Evolutionary conservation across 495 filamentous ascomycete species (phyloP), one percentile per base, ranked within the genome.

Genomic region (Talaromyces thailandensis): DNA sequence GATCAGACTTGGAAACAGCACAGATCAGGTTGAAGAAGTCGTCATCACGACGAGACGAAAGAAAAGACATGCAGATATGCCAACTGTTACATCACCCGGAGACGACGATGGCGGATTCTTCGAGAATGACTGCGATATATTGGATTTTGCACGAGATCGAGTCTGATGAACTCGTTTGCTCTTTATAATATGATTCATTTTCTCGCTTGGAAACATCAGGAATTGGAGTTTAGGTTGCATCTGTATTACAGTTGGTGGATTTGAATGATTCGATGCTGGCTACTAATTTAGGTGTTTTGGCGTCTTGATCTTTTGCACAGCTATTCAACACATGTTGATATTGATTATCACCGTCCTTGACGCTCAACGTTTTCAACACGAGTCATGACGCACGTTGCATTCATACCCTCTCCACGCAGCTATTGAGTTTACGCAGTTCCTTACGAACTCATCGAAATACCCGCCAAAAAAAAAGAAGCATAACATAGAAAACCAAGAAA

Each of bases 51-150:
- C 90, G 2, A 77, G 90, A 48, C 76, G 88, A 75, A 75, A 88
- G 82, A 75, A 87, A 80, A 68, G 68, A 73, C 70, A 69, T 70
- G 18, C 43, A 29, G 62, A 48, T 29, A 21, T 31, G 25, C 31
- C 23, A n/a, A 25, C 37, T 48, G 18, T 40, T 25, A 40, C 53
- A 11, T 35, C 53, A 12, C 56, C 24, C 21, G 26, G 29, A 75
- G 81, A 80, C 25, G 83, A 85, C 16, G 89, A 87, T 32, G 89
- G 93, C 40, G 92, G 91, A 3, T 94, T 96, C 72, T 96, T 96
- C 67, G 92, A 96, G 71, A 91, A 96, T 69, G 92, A 94, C 70
- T 93, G 89, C 68, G 92, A 95, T 68, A 89, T 96, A 62, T 78
- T 96, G 66, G 92, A 96, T 76, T 96, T 92, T 83, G 90, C 90